Base-by-base conservation (phyloP, 768 basidiomycete genomes). In the Macrolepiota fuliginosa region DNA sequence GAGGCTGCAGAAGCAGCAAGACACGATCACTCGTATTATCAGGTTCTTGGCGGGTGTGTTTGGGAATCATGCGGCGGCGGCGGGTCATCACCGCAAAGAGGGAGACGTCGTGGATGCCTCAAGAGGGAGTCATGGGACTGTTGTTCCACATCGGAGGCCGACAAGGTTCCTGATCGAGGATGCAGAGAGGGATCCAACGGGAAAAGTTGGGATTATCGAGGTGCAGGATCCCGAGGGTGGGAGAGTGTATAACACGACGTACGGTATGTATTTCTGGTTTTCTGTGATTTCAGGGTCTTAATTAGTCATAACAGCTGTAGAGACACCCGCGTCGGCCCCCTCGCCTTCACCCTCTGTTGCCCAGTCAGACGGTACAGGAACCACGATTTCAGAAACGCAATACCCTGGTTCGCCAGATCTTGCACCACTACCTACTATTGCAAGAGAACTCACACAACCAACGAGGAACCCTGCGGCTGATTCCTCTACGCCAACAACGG, bases 21-120 rank as follows among this genome's bases (percentile, higher is more conserved):
- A 98, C 72, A 97, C 94, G 22, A 94, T 98, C 71, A 94, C 97
- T 69, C 80, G 92, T 58, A 98, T 99, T 63, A 83, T 99, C 64
- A 91, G 94, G 63, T 98, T 99, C 74, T 76, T 99, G 58, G 96
- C 96, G 10, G 89, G 93, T 12, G 90, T 98, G 2, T 98, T 98
- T 75, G 90, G 90, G 12, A 73, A 72, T 49, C 82, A 81, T 57
- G 77, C 78, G 7, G 29, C 15, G 64, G 19, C 25, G 24, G 24
- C 22, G 29, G n/a, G 61, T 25, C 22, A 64, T 39, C 69, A 72
- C 39, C 68, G 64, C 36, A 74, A 76, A 56, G 74, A 76, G 36
- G 29, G 29, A 7, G 74, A 62, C 9, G 67, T 68, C 2, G 69
- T 72, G 9, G 61, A 65, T 32, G 53, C 74, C 15, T 32, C 29